Evolutionary conservation across 1,139 yeast species (phyloP).

Genomic region (Nakaseomyces delphensis): DNA sequence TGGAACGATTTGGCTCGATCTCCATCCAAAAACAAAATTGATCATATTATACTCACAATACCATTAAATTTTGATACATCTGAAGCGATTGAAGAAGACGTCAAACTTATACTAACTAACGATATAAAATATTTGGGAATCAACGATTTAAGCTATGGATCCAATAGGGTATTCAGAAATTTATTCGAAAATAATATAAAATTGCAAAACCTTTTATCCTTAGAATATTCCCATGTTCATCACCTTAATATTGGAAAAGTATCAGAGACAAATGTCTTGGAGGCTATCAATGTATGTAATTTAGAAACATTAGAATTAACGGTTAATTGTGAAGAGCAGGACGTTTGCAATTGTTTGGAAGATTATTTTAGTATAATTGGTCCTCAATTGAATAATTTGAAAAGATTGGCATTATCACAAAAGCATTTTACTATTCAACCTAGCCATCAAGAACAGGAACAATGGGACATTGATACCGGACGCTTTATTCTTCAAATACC

Average conservation of each 20-base stretch:
- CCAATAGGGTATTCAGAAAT: constrained; percentile 30
- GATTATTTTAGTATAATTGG: constrained; percentile 34
- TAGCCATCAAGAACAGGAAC: constrained; percentile 46
- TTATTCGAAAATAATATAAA: constrained; percentile 20
- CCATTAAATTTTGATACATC: constrained; percentile 4
- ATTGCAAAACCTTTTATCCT: constrained; percentile 17
- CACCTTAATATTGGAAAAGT: constrained; percentile 34
- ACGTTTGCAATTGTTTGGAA: constrained; percentile 40
- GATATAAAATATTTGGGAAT: constrained; percentile 17
- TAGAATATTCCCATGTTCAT: constrained; percentile 38
- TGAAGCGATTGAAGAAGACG: constrained; percentile 4
- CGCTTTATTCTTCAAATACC: constrained; percentile 38
- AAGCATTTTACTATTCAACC: constrained; percentile 33
- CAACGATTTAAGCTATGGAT: constrained; percentile 34
- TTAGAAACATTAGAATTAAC: constrained; percentile 35
- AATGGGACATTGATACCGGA: constrained; percentile 46
- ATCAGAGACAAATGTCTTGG: constrained; percentile 17
- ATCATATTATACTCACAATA: constrained; percentile 12
- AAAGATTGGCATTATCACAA: constrained; percentile 42
- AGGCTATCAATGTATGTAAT: constrained; percentile 27
- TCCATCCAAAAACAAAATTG: constrained; percentile 9
- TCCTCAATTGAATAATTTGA: constrained; percentile 28
- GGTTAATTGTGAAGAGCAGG: constrained; percentile 40
- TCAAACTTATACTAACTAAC: constrained; percentile 4
- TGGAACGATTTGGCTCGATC: constrained; percentile 13